Evolutionary conservation across 2,329 filamentous ascomycete species (phyloP).

Genomic region (Exophiala aquamarina): DNA sequence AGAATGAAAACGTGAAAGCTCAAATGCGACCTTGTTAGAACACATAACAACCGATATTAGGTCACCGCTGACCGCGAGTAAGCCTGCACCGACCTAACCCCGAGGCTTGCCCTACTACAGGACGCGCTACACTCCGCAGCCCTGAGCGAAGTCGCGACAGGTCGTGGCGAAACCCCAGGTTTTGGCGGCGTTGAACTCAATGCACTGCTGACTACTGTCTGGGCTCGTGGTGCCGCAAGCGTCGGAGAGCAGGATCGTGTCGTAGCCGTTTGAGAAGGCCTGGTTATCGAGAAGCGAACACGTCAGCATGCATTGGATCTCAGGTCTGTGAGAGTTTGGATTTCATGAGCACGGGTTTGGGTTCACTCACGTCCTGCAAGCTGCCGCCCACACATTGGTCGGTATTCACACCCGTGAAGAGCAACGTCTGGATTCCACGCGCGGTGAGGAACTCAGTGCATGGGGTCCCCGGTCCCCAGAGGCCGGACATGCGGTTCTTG

Average conservation of each 20-base stretch:
- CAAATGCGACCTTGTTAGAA: no score
- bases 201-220: constrained; percentile 24
- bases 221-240: constrained; percentile 50
- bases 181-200: constrained; percentile 28
- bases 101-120: no score
- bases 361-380: constrained; percentile 44
- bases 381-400: constrained; percentile 57
- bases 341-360: no score
- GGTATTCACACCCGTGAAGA: constrained; percentile 62
- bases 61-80: no score
- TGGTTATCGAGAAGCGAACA: no score
- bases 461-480: constrained; percentile 50
- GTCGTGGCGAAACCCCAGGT: constrained; percentile 26
- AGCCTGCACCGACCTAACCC: no score
- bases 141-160: constrained; percentile 25
- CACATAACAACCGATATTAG: no score
- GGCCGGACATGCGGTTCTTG: constrained; percentile 60
- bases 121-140: constrained; percentile 8
- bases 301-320: no score
- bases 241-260: constrained; percentile 57
- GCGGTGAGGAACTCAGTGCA: constrained; percentile 44
- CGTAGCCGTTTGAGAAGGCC: constrained; percentile 56
- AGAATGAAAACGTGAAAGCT: no score
- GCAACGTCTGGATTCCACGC: constrained; percentile 47
- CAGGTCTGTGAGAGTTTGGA: constrained; percentile 48